These are phyloP conservation scores for Arxiozyma slooffiae DNA, from an alignment of 1,139 yeast genomes.

Conservation along the genomic window DNA sequence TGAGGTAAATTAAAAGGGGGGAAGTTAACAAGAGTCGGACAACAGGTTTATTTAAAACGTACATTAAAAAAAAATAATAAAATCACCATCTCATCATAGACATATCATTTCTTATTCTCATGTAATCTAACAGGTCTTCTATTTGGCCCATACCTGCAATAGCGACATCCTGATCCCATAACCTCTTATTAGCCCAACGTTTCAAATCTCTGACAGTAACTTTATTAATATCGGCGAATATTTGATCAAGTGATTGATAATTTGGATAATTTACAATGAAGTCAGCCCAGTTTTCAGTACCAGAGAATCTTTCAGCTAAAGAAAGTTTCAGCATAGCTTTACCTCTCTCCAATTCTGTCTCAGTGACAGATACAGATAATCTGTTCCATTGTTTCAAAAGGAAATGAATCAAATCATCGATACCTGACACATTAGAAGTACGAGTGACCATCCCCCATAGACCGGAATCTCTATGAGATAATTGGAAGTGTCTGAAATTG, in stretches of 20 bases:
- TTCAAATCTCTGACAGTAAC: conserved; percentile 51
- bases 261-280: conserved; percentile 19
- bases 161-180: conserved; percentile 81
- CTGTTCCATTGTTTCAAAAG: conserved; percentile 81
- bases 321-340: conserved; percentile 60
- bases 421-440: conserved; percentile 45
- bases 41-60: conserved; percentile 2
- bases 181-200: conserved; percentile 62
- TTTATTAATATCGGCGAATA: conserved; percentile 53
- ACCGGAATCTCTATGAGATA: conserved; percentile 65
- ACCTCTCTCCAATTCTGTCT: conserved; percentile 70
- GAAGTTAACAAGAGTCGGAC: not conserved
- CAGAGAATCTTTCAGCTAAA: conserved; percentile 42
- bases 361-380: conserved; percentile 62
- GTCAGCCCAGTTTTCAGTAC: not conserved
- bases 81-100: conserved; percentile 69
- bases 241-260: conserved; percentile 45
- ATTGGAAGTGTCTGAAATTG: conserved; percentile 59
- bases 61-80: no score
- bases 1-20: conserved; percentile 11
- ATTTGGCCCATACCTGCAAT: conserved; percentile 76
- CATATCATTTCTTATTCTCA: conserved; percentile 80
- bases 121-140: conserved; percentile 73
- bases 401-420: conserved; percentile 73
- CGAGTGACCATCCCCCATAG: conserved; percentile 74